phyloP scores from a whole-genome alignment of 495 filamentous ascomycete species.

The Neurospora africana region DNA sequence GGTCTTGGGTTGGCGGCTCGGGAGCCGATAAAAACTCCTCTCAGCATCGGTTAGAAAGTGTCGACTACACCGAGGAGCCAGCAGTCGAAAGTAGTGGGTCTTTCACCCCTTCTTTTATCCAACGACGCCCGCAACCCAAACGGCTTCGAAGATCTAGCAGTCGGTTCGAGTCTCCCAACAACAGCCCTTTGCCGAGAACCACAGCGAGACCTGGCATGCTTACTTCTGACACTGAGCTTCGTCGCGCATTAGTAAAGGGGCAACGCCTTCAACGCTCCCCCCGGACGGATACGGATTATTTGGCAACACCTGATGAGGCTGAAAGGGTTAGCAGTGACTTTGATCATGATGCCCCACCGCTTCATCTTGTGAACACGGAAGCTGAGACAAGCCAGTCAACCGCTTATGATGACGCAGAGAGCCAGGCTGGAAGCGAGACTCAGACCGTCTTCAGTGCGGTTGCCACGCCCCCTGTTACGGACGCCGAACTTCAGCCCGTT shows the following conservation, averaged over 20 bases:
- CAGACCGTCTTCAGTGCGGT: slow-evolving; percentile 42
- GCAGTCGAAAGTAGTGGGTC: background rate
- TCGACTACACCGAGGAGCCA: background rate
- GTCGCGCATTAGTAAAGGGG: slow-evolving; percentile 23
- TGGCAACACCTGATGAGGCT: slow-evolving; percentile 39
- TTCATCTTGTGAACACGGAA: slow-evolving; percentile 27
- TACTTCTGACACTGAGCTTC: slow-evolving; percentile 11
- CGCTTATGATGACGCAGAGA: slow-evolving; percentile 35
- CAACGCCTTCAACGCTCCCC: slow-evolving; percentile 9
- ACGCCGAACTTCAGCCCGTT: slow-evolving; percentile 40
- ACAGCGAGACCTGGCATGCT: background rate
- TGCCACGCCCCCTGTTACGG: slow-evolving; percentile 46
- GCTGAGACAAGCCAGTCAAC: slow-evolving; percentile 35
- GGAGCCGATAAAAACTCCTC: background rate
- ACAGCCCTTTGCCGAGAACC: slow-evolving; percentile 17
- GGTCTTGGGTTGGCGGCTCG: slow-evolving; percentile 48
- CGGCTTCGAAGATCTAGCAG: slow-evolving; percentile 15
- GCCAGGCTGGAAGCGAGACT: slow-evolving; percentile 34
- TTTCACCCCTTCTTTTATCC: background rate
- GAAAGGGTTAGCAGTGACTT: slow-evolving; percentile 18
- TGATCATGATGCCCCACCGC: slow-evolving; percentile 12
- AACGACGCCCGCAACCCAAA: background rate
- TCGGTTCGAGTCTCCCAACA: slow-evolving; percentile 25
- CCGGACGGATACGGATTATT: slow-evolving; percentile 17
- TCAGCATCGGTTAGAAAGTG: background rate